These are phyloP conservation scores for Boletus tylopilopsis DNA, from an alignment of 768 basidiomycete species.

Conservation along the genomic window DNA sequence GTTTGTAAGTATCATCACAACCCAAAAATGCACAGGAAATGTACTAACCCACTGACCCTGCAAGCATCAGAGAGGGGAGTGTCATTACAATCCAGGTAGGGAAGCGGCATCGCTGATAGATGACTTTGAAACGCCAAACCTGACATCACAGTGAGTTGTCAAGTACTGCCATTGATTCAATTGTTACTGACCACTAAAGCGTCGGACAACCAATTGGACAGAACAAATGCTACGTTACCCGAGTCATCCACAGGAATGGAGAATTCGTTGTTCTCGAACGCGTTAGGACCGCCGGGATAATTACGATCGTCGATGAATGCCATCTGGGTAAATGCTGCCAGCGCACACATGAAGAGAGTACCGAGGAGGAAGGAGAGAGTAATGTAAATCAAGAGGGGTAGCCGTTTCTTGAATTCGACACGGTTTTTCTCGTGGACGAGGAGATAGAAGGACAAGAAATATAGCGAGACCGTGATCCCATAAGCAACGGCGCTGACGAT, in stretches of 20 bases:
- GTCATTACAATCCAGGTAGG: conserved; percentile 9
- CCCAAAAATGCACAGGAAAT: neutral
- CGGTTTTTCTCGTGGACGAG: conserved; percentile 3
- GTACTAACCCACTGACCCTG: conserved; percentile 7
- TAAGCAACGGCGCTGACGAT: conserved; percentile 9
- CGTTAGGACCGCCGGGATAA: conserved; percentile 30
- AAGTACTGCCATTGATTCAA: neutral
- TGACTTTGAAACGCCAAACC: conserved; percentile 20
- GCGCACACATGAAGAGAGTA: conserved; percentile 16
- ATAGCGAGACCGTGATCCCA: conserved; percentile 4
- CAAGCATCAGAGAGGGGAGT: conserved; percentile 9
- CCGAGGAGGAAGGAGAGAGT: conserved; percentile 3
- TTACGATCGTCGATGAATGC: conserved; percentile 31
- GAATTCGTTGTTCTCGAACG: conserved; percentile 20
- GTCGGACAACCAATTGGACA: conserved; percentile 18
- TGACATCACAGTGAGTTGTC: neutral
- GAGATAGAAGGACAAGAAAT: conserved; percentile 8
- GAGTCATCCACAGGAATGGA: conserved; percentile 15
- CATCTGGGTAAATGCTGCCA: conserved; percentile 23
- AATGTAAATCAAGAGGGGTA: conserved; percentile 7
- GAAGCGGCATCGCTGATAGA: conserved; percentile 6
- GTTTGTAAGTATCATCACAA: neutral
- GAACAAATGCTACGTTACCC: conserved; percentile 9
- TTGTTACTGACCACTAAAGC: conserved; percentile 14
- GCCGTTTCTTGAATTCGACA: neutral